Evolutionary conservation across 164 flowering plant species (phyloP), one percentile per base, ranked within the genome.

Genomic region (Echeveria elegans): DNA sequence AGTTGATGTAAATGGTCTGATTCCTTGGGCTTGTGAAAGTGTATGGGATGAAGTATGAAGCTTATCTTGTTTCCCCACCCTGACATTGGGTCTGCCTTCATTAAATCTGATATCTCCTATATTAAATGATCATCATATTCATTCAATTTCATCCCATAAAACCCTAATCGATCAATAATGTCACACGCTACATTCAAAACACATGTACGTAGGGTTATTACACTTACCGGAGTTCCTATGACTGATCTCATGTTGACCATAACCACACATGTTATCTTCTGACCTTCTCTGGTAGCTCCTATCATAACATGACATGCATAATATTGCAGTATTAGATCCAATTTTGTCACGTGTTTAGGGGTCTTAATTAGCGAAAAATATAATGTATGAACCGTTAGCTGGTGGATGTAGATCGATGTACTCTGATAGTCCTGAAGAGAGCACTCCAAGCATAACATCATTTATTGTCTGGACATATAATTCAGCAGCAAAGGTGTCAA

Each of bases 11-110:
- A 74, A 38, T 90, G 90, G 71, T 83, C 81, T 14, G 69, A 68
- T 0, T 73, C 71, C 32, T 56, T 56, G 61, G 61, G 61, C 72
- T 69, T 82, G n/a, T 84, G 81, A 56, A 80, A 79, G 38, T 77
- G 74, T 52, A 83, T 56, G 26, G 97, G 97, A 2, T 88, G 79
- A 2, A 86, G 77, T n/a, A 91, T 15, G 56, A 82, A 71, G 1
- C 93, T 93, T 53, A 89, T 81, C 69, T 80, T 77, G 74, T 91
- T 91, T 0, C 97, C 97, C 88, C 89, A 86, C 58, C 79, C 62
- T 8, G 82, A 52, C 53, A 69, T 64, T 10, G 85, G 66, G 5
- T 75, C 75, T 64, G 32, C 63, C 68, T 70, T 72, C 83, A 82
- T 74, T 79, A 87, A 47, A 21, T 83, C 61, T 15, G 82, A 56